Evolutionary conservation across 2,329 filamentous ascomycete genomes (phyloP), one percentile per base, ranked within the genome.

Genomic region (Harringtonia aguacate): DNA sequence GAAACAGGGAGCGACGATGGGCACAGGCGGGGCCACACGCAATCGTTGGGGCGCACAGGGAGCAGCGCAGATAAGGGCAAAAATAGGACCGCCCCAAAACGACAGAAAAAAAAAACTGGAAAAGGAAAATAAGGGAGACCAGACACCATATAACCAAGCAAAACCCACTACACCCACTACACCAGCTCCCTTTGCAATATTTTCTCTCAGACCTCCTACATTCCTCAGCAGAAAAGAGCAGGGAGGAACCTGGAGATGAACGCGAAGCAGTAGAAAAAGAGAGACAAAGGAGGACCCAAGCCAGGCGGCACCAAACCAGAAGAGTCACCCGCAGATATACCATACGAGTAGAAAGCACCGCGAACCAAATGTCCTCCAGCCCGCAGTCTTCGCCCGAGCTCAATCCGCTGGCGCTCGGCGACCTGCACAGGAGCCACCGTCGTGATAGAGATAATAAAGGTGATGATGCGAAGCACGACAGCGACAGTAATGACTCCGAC

Each of bases 341-440:
- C 28, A 33, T 15, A 31, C 28, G 14, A 18, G 29, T 12, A 17
- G 2, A 33, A 9, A 40, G 18, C 20, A 33, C n/a, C 18, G 13
- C 24, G 3, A 5, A 15, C 20, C 8, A 14, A n/a, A 33, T 18
- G 33, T 20, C 21, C 13, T 28, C 8, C 34, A 41, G 39, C 30
- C 46, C 54, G 48, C 61, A 67, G 30, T 58, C 68, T 20, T 73
- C 72, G 27, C 72, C 70, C 5, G 65, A 68, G 48, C 64, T 73
- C 56, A 68, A 69, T 39, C 69, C 72, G 15, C 59, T 76, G 43
- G 61, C 60, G 15, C 63, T 81, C 8, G 49, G 49, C 28, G 43
- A 46, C 21, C 28, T 46, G 22, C 39, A 42, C 20, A 46, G 35
- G 35, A 36, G 30, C 36, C 36, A 33, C 27, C 30, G 40, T n/a